These are phyloP conservation scores for Cystofilobasidium macerans DNA, from an alignment of 768 basidiomycete species.

Conservation along the genomic window DNA sequence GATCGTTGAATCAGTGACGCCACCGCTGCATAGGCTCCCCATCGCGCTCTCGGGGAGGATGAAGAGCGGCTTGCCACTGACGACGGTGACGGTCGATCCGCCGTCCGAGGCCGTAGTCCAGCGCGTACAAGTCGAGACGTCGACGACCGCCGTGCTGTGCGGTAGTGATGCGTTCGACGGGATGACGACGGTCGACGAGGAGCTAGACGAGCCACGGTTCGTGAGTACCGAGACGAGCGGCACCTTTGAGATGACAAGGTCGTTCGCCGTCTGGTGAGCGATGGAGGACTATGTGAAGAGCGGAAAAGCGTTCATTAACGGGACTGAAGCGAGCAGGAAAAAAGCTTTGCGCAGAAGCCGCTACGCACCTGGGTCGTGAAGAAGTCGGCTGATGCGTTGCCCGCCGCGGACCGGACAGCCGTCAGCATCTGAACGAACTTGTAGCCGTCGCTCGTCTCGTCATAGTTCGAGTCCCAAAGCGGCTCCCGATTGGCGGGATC, in stretches of 20 bases:
- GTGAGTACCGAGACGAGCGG: constrained; percentile 20
- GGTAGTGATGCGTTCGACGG: constrained; percentile 8
- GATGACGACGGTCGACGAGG: constrained; percentile 4
- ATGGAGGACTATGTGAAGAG: constrained; percentile 16
- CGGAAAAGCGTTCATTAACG: no score
- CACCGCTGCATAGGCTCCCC: constrained; percentile 20
- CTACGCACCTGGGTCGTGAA: constrained; percentile 16
- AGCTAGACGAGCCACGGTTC: constrained; percentile 22
- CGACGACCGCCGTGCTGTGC: constrained; percentile 9
- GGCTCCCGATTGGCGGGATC: constrained; percentile 26
- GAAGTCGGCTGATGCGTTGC: constrained; percentile 5
- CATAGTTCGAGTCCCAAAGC: constrained; percentile 21
- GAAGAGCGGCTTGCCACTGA: constrained; percentile 8
- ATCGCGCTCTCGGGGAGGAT: constrained; percentile 18
- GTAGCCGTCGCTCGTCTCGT: constrained; percentile 14
- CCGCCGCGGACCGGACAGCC: constrained; percentile 13
- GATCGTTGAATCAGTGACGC: constrained; percentile 20
- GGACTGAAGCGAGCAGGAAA: not conserved
- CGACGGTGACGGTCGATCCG: constrained; percentile 14
- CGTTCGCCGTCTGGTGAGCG: not conserved
- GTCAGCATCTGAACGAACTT: constrained; percentile 7
- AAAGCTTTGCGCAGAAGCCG: not conserved
- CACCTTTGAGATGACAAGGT: constrained; percentile 19
- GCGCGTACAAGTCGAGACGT: constrained; percentile 24
- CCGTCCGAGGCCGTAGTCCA: constrained; percentile 22